Base-by-base conservation (phyloP, 208 protist species). In the Phytomonas francai region DNA sequence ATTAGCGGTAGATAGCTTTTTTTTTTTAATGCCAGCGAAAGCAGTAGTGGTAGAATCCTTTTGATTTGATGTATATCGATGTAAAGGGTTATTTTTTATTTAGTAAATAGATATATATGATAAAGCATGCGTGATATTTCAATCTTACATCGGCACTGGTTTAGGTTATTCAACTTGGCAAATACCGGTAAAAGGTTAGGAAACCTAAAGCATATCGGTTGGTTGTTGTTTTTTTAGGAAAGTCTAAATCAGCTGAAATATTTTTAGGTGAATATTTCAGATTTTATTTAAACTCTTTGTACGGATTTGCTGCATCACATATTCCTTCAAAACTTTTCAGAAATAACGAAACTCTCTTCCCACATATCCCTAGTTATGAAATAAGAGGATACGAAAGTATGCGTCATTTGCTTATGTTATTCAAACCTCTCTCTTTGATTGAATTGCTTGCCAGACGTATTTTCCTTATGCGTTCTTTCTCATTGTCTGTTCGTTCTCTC, bases 11-110 rank as follows among this genome's bases (percentile, higher is more conserved):
- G 25, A 25, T 54, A 54, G 45, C 45, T 57, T 28, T 34, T 68
- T 22, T 59, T 62, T 71, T 70, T 74, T 67, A 64, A 58, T 79
- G 57, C 71, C 29, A 14, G 36, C 56, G 30, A n/a, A 66, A 59
- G 63, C 39, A 32, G 61, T 61, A 65, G 25, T n/a, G 12, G 2
- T 67, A 67, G 69, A 16, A 67, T 32, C 51, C 66, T 59, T 72
- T 30, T 76, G 16, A 65, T 67, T 71, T 65, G 59, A 29, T 28
- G 67, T 6, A 25, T 33, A 49, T 42, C 1, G 27, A 14, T 33
- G 27, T 49, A 59, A 28, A 3, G 19, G 34, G 29, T 27, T 71
- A 29, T 63, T n/a, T 54, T 65, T 22, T 39, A 19, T 42, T 14
- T 51, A 28, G 29, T 30, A 59, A 25, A 33, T 54, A 62, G 30